phyloP scores from a whole-genome alignment of 305 asterid species.

The Fraxinus albicans region DNA sequence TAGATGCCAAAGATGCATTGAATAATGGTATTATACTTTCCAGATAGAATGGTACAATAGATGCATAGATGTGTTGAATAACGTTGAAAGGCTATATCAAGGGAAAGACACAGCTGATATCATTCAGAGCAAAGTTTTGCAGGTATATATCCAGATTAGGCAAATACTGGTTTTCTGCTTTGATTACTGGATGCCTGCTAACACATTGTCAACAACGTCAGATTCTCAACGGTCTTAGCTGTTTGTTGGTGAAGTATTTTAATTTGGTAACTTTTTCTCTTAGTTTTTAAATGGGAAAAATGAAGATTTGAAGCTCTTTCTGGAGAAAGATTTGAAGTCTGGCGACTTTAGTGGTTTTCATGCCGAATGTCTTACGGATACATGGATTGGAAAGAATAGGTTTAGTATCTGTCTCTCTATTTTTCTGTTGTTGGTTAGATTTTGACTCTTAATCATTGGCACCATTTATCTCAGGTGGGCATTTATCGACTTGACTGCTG shows the following conservation, averaged over 20 bases:
- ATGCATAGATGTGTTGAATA: constrained; percentile 66
- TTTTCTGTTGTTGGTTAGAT: constrained; percentile 4
- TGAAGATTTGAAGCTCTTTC: constrained; percentile 62
- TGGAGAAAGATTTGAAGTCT: constrained; percentile 75
- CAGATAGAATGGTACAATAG: constrained; percentile 87
- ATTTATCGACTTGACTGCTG: constrained; percentile 88
- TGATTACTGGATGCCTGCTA: constrained; percentile 9
- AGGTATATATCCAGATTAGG: constrained; percentile 49
- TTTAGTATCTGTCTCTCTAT: constrained; percentile 23
- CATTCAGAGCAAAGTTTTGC: constrained; percentile 87
- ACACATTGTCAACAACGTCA: constrained; percentile 20
- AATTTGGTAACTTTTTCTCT: constrained; percentile 23
- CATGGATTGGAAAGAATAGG: constrained; percentile 93
- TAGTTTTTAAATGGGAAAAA: constrained; percentile 75
- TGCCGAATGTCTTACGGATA: constrained; percentile 90
- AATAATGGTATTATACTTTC: constrained; percentile 15
- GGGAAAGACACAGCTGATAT: constrained; percentile 70
- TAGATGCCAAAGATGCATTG: not conserved
- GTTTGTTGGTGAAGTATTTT: constrained; percentile 19
- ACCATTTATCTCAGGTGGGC: constrained; percentile 80
- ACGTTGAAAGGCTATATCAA: constrained; percentile 65
- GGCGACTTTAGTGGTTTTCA: constrained; percentile 76
- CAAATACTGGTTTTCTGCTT: constrained; percentile 11
- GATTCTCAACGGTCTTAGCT: constrained; percentile 13
- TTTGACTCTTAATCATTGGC: constrained; percentile 26